Evolutionary conservation across 169 alveolate species (phyloP), one percentile per base, ranked within the genome.

Genomic region (Babesia sp.): DNA sequence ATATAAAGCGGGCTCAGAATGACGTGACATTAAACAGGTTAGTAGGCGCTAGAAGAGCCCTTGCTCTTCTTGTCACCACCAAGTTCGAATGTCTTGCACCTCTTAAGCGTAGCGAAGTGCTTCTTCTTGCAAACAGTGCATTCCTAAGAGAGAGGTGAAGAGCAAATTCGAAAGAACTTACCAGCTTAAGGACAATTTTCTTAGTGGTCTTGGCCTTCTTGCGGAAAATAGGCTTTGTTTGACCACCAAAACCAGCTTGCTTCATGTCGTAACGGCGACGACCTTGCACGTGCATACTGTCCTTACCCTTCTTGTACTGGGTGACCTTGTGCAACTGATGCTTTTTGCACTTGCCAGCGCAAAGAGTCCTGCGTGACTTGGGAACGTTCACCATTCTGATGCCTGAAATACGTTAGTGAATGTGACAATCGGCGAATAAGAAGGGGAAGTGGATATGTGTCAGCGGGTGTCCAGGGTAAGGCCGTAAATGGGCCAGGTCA

Each of bases 181-280:
- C 91, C 85, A 95, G 90, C 84, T 96, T 95, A 66, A 98, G 95
- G 64, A 97, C 98, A 82, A 98, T 95, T 92, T 97, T 98, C 96
- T 98, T 98, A 60, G 99, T 98, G 55, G 99, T 95, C 94, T 97
- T 98, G 26, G 99, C 99, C 93, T 97, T 98, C 94, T 97, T 96
- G 90, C 97, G 94, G 94, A 97, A 95, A 81, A 97, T 95, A 53
- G 99, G 99, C 90, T 98, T 98, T 77, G 99, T 96, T 86, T 97
- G 98, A 34, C 99, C 99, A 53, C 99, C 99, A 86, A 95, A 98
- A 71, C 99, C 99, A 44, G 94, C 93, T 92, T 98, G 99, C 92
- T 98, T 98, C 93, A 90, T 93, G 93, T 97, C 99, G 94, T 98
- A 98, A 83, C 99, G 96, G 73, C 99, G 90, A 90, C 96, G 95